Evolutionary conservation across 805 yeast species (phyloP), one percentile per base, ranked within the genome.

Genomic region (Wickerhamomyces sydowiorum): DNA sequence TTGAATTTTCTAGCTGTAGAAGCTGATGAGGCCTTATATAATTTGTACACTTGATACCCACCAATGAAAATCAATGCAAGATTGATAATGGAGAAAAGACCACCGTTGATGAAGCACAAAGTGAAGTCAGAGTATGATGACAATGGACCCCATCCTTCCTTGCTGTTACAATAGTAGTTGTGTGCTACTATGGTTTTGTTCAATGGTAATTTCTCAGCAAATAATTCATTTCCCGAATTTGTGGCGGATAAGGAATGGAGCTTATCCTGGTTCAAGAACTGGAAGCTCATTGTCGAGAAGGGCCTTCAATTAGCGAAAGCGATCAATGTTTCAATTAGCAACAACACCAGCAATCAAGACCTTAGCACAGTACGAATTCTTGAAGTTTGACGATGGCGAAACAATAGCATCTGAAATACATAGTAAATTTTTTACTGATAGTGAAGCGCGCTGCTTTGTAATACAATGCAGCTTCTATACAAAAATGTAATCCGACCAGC

Each of bases 81-180:
- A 13, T 75, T 73, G 0, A 72, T 47, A 1, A 59, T 39, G 17
- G 73, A 65, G 40, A 73, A 66, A 5, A 79, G 48, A 0, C 65
- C 61, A 22, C 83, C 84, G 49, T 76, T 78, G 15, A 74, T 65
- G 52, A 80, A 75, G 48, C 86, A 80, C 7, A 77, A 76, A 1
- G 85, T 73, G 39, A 80, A 66, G 50, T 80, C 87, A 30, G 73
- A 73, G 54, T 73, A 69, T 17, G 41, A 53, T 1, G 74, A 67
- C 5, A 71, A 51, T 9, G 74, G 74, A 13, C 71, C 73, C 57
- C 70, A 62, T 3, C 72, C 72, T 45, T 67, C 73, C 7, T 39
- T 33, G 24, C 64, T 59, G 18, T 53, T 50, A 40, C 63, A 59
- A 12, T 45, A 40, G 22, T 45, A 38, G n/a, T 18, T 15, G 29